phyloP scores from a whole-genome alignment of 805 yeast species.

The Saccharomycopsis oosterbeekiorum region DNA sequence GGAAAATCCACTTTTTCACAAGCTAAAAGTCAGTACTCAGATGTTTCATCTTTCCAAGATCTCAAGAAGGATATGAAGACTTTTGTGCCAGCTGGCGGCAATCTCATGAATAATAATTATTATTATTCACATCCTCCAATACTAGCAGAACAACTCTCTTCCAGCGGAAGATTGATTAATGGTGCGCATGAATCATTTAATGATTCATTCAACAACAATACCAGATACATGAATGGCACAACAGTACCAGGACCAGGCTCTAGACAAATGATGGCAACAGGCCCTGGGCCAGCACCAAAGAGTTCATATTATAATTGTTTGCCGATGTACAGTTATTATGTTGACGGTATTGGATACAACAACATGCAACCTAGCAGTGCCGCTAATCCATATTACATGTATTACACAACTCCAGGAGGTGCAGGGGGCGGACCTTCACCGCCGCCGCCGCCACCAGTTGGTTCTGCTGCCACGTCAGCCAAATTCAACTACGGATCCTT shows the following conservation, averaged over 20 bases:
- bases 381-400: slow-evolving; percentile 2
- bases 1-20: neutral
- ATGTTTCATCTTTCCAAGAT: neutral
- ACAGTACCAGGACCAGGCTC: neutral
- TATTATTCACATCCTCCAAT: neutral
- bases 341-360: neutral
- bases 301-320: neutral
- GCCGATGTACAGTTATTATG: neutral
- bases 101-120: neutral
- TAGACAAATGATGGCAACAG: neutral
- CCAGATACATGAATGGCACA: neutral
- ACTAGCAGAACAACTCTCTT: neutral
- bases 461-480: neutral
- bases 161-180: neutral
- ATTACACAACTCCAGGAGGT: neutral
- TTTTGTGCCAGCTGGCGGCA: neutral
- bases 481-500: neutral
- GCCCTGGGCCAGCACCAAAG: neutral
- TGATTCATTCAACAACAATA: neutral
- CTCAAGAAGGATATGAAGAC: neutral
- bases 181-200: neutral
- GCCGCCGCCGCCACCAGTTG: neutral
- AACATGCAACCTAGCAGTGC: neutral
- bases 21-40: neutral
- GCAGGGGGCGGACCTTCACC: neutral